Percentiles rank a stretch among this genome's conserved stretches.
Evolutionary conservation across 495 filamentous ascomycete genomes (phyloP).

Genomic region (Penicillium taxi): DNA sequence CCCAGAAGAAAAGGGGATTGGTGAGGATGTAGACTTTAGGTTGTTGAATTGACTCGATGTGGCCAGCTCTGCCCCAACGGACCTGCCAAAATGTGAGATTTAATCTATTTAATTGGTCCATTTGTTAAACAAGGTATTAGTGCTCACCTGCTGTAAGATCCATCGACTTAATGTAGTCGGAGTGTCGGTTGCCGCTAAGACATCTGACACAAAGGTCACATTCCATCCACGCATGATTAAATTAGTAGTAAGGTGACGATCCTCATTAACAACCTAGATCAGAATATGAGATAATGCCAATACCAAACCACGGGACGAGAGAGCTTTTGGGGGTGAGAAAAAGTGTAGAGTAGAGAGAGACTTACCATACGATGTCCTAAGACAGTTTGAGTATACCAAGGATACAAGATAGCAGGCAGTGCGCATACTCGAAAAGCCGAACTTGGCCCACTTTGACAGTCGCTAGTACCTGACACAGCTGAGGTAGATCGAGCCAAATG

Average conservation of each 20-base stretch:
- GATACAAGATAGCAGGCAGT: constrained; percentile 19
- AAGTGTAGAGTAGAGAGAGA: background rate
- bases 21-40: constrained; percentile 25
- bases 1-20: constrained; percentile 26
- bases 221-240: constrained; percentile 28
- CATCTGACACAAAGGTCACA: constrained; percentile 26
- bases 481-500: constrained; percentile 22
- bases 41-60: constrained; percentile 30
- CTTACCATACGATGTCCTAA: constrained; percentile 22
- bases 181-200: constrained; percentile 25
- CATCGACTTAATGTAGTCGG: constrained; percentile 27
- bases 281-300: too few species aligned
- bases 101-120: background rate
- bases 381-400: constrained; percentile 26
- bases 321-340: too few species aligned
- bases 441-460: constrained; percentile 28
- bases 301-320: too few species aligned
- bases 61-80: constrained; percentile 27
- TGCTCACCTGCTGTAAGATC: constrained; percentile 22
- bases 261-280: constrained; percentile 26
- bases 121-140: background rate
- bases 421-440: constrained; percentile 22
- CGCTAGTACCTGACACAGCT: constrained; percentile 19
- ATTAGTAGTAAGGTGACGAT: constrained; percentile 28
- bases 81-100: constrained; percentile 11